Conservation (phyloP, 1,284 basidiomycete genomes). For the Leccinum pachyderme region DNA sequence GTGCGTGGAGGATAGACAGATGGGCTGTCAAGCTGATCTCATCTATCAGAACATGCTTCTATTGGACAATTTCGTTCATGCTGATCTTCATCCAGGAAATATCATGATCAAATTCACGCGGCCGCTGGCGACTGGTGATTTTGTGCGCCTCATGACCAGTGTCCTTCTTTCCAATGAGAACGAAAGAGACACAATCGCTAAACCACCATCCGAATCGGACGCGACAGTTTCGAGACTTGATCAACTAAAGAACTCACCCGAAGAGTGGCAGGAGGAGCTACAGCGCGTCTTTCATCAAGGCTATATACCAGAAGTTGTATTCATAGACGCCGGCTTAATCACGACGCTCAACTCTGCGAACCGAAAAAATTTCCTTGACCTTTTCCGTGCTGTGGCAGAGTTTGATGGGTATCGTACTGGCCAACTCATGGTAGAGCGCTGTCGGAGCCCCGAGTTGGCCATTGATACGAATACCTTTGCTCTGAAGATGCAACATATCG, state of each 20-base stretch:
- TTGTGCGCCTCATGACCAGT: constrained; percentile 55
- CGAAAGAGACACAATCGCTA: constrained; percentile 37
- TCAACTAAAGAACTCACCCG: constrained; percentile 52
- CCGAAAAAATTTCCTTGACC: constrained; percentile 91
- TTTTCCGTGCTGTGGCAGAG: constrained; percentile 93
- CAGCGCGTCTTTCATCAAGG: constrained; percentile 64
- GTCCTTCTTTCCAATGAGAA: constrained; percentile 35
- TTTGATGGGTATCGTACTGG: constrained; percentile 97
- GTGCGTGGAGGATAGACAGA: constrained; percentile 44
- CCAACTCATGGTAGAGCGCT: constrained; percentile 94
- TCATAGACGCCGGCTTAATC: constrained; percentile 95
- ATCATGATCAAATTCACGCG: constrained; percentile 97
- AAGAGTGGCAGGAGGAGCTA: constrained; percentile 75
- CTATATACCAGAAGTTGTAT: constrained; percentile 92
- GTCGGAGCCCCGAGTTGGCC: constrained; percentile 88
- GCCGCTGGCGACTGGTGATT: constrained; percentile 61
- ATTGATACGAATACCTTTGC: constrained; percentile 94
- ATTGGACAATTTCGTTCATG: constrained; percentile 97
- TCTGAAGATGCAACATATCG: constrained; percentile 94
- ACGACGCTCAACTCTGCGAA: constrained; percentile 83
- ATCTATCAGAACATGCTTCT: constrained; percentile 88
- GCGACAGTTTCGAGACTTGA: constrained; percentile 70
- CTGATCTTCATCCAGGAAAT: constrained; percentile 93
- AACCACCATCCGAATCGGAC: constrained; percentile 50
- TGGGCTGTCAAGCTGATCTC: constrained; percentile 9